phyloP scores from a whole-genome alignment of 164 flowering plant species.

The Litsea cubeba region DNA sequence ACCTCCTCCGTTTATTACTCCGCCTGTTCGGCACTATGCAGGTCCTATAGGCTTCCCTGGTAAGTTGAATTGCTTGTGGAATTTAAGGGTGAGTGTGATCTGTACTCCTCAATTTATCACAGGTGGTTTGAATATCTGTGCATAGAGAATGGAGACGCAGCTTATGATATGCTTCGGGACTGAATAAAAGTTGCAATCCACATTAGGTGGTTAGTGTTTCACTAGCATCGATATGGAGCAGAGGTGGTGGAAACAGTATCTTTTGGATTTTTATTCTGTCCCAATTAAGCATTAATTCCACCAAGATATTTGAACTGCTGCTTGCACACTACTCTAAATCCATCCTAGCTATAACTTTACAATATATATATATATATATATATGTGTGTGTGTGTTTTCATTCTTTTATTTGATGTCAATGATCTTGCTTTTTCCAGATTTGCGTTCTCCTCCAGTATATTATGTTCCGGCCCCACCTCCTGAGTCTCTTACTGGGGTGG shows the following conservation, averaged over 20 bases:
- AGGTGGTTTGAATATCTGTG: neutral
- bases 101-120: neutral
- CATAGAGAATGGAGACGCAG: neutral
- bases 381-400: too few relatives aligned
- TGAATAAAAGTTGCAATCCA: neutral
- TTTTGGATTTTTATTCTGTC: neutral
- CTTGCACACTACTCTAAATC: too few relatives aligned
- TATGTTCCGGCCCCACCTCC: slow-evolving; percentile 30
- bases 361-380: too few relatives aligned
- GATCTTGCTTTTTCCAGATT: slow-evolving; percentile 20
- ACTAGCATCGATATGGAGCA: neutral
- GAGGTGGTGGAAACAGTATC: neutral
- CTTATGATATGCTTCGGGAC: neutral
- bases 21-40: slow-evolving; percentile 29
- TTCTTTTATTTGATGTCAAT: neutral
- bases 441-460: slow-evolving; percentile 35
- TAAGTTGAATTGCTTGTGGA: slow-evolving; percentile 15
- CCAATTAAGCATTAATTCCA: neutral
- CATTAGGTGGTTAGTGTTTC: neutral
- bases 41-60: slow-evolving; percentile 43
- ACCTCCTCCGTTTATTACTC: slow-evolving; percentile 30
- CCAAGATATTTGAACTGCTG: neutral
- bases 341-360: too few relatives aligned
- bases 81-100: neutral
- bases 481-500: slow-evolving; percentile 35